These are phyloP conservation scores for Stagonosporopsis tanaceti DNA, from an alignment of 2,329 filamentous ascomycete genomes.

Conservation along the genomic window DNA sequence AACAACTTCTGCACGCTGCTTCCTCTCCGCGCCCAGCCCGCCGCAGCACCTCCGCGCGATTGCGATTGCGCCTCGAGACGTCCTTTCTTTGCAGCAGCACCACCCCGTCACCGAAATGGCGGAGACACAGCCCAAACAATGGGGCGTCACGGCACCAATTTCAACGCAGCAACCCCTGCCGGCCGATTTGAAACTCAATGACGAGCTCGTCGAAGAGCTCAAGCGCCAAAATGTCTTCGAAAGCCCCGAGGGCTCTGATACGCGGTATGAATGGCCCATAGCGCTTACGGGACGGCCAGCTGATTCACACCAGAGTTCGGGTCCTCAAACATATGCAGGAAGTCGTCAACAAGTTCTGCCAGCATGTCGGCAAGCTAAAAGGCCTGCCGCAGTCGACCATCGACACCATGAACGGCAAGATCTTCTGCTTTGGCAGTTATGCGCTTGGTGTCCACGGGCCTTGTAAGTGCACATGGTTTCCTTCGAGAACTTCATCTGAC, in stretches of 20 bases:
- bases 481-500: conserved; percentile 3
- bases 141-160: conserved; percentile 85
- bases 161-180: conserved; percentile 79
- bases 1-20: conserved; percentile 10
- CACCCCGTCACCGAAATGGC: conserved; percentile 38
- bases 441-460: conserved; percentile 92
- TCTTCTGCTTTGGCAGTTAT: conserved; percentile 97
- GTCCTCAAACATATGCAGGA: conserved; percentile 80
- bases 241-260: conserved; percentile 79
- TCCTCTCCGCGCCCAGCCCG: conserved; percentile 25
- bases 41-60: conserved; percentile 34
- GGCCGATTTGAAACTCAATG: conserved; percentile 77
- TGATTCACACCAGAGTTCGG: conserved; percentile 62
- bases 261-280: conserved; percentile 64
- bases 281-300: neutral
- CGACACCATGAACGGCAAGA: conserved; percentile 85
- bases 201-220: conserved; percentile 82
- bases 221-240: conserved; percentile 93
- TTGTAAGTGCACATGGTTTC: conserved; percentile 49
- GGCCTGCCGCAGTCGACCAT: conserved; percentile 78
- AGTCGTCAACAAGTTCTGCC: conserved; percentile 87
- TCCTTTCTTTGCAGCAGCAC: conserved; percentile 16
- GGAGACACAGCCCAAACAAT: conserved; percentile 49
- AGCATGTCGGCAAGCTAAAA: conserved; percentile 77
- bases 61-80: conserved; percentile 23